phyloP scores from a whole-genome alignment of 2,329 filamentous ascomycete genomes.

The Proliferodiscus dingleyae region DNA sequence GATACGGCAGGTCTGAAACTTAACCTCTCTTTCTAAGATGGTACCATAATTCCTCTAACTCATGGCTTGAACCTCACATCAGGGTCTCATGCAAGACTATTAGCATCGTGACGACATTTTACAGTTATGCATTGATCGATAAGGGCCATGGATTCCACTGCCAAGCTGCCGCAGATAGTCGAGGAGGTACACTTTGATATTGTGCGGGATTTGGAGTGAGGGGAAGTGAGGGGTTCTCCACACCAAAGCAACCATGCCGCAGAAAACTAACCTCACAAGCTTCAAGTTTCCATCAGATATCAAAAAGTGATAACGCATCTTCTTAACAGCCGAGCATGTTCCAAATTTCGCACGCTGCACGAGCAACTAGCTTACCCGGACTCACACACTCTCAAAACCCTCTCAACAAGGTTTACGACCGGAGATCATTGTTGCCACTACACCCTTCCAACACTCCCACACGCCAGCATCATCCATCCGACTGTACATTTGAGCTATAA shows the following conservation, averaged over 20 bases:
- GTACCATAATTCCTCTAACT: not conserved
- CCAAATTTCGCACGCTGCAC: not conserved
- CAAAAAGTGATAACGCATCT: not conserved
- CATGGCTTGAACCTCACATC: not conserved
- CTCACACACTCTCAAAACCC: not conserved
- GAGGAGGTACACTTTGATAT: not conserved
- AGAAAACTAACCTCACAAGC: not conserved
- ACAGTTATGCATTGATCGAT: not conserved
- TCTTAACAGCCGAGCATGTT: not conserved
- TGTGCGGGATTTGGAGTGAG: not conserved
- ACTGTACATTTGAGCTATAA: not conserved
- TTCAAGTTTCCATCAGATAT: not conserved
- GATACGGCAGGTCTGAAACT: not conserved
- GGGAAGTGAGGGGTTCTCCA: conserved; percentile 1
- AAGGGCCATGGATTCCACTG: not conserved
- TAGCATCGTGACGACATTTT: not conserved
- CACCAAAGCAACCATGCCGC: not conserved
- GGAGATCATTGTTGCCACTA: not conserved
- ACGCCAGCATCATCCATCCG: not conserved
- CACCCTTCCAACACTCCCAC: not conserved
- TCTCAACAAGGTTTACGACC: not conserved
- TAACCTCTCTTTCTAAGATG: not conserved
- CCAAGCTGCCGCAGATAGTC: not conserved
- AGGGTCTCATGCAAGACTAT: not conserved
- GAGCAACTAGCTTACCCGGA: not conserved